Percentiles rank a stretch among this genome's conserved stretches.
phyloP scores from a whole-genome alignment of 805 yeast species.

The Metschnikowia koreensis region DNA sequence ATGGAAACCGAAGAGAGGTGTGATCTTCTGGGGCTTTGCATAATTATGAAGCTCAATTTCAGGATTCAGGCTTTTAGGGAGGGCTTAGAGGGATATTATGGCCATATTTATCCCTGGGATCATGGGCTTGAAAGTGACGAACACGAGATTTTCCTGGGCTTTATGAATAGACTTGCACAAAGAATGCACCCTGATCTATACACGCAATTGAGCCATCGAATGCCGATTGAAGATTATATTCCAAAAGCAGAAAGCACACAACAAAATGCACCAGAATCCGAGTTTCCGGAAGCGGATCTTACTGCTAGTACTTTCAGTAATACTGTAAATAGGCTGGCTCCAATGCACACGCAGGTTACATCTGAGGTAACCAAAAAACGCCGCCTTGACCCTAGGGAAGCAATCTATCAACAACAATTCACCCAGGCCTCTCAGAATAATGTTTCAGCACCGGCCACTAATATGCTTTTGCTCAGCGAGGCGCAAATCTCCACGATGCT shows the following conservation, averaged over 20 bases:
- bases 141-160: neutral
- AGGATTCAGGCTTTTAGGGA: slow-evolving; percentile 2
- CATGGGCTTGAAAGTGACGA: neutral
- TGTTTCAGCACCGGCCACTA: neutral
- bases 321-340: neutral
- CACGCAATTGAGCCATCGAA: neutral
- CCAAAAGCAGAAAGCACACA: neutral
- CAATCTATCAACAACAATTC: slow-evolving; percentile 6
- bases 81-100: slow-evolving; percentile 14
- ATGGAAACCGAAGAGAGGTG: neutral
- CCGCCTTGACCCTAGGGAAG: slow-evolving; percentile 4
- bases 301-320: neutral
- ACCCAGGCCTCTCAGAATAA: neutral
- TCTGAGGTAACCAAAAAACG: neutral
- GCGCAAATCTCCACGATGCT: neutral
- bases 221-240: slow-evolving; percentile 5
- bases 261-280: neutral
- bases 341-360: neutral
- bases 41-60: slow-evolving; percentile 10
- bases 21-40: slow-evolving; percentile 7
- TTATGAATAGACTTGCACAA: slow-evolving; percentile 6
- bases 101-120: slow-evolving; percentile 4
- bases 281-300: neutral
- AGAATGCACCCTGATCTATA: slow-evolving; percentile 4
- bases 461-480: neutral